A percentile compares a stretch with the other conserved stretches of the same genome.
These are phyloP conservation scores for Pythium rhizo-oryzae DNA, from an alignment of 352 stramenopile genomes.

Conservation along the genomic window DNA sequence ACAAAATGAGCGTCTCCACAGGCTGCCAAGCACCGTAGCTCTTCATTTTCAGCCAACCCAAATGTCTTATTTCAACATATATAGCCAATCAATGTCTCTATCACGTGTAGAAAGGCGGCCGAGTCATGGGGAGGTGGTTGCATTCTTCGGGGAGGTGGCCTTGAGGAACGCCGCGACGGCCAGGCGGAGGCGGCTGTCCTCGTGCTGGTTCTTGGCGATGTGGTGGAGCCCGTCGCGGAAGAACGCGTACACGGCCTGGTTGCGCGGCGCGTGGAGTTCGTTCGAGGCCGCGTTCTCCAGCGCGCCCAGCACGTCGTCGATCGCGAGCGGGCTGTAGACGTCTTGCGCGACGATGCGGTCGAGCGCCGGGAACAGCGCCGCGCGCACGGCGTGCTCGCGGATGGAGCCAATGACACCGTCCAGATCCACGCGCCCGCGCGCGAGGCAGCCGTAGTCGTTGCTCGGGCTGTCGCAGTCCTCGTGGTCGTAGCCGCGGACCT, in stretches of 20 bases:
- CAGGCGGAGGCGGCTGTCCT: slow-evolving; percentile 43
- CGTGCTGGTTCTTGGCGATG: slow-evolving; percentile 32
- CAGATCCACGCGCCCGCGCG: slow-evolving; percentile 53
- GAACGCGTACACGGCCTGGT: slow-evolving; percentile 38
- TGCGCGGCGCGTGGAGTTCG: slow-evolving; percentile 27
- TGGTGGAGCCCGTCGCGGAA: slow-evolving; percentile 36
- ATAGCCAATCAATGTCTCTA: slow-evolving; percentile 23
- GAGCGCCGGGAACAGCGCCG: slow-evolving; percentile 50
- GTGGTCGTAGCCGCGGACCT: slow-evolving; percentile 36
- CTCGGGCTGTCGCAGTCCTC: slow-evolving; percentile 55
- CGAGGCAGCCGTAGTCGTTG: slow-evolving; percentile 62
- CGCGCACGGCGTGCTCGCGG: slow-evolving; percentile 38
- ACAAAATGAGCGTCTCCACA: slow-evolving; percentile 20
- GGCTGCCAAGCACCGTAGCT: background rate
- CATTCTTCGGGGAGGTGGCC: slow-evolving; percentile 11
- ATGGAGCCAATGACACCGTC: slow-evolving; percentile 42
- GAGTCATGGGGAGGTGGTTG: background rate
- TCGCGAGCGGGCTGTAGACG: slow-evolving; percentile 41
- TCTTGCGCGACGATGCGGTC: slow-evolving; percentile 62
- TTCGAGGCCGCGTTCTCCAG: slow-evolving; percentile 34
- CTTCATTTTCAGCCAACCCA: slow-evolving; percentile 8
- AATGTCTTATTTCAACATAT: background rate
- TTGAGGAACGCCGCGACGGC: slow-evolving; percentile 40
- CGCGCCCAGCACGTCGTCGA: slow-evolving; percentile 40
- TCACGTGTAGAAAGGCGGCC: background rate